Base-by-base conservation (phyloP, 2,329 filamentous ascomycete species). In the Neofusicoccum umdonicola region DNA sequence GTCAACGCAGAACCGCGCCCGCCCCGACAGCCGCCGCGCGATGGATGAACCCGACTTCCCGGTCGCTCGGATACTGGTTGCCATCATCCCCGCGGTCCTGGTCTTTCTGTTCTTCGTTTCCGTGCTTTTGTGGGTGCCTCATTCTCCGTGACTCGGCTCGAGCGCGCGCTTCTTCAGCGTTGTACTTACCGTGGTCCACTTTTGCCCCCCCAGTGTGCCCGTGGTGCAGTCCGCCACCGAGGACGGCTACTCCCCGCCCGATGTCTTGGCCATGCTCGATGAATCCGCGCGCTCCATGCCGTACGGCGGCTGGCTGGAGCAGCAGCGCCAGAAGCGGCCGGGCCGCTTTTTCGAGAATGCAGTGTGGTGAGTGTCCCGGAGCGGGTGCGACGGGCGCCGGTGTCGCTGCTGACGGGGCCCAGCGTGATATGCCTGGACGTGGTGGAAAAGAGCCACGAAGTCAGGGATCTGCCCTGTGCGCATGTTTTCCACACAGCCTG, bases 81-180 rank as follows among this genome's bases (percentile, higher is more conserved):
- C 52, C 52, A 12, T 57, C 39, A 35, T 57, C 19, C 52, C 52
- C 39, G 52, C 52, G 1, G 52, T 39, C 19, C 39, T 57, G 52
- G 52, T 57, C 17, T 57, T 57, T 37, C 52, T 57, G 39, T 57
- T 57, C 52, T 57, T 57, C 52, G 35, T 57, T 22, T 57, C 52
- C 13, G 52, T 57, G 52, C 52, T 57, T 17, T 42, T 57, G 52
- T 57, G 39, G 39, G 52, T 57, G 51, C 41, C 27, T 50, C 47
- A 22, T 12, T 27, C 19, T 27, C 19, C 27, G 51, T 15, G 17
- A 22, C 15, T 47, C 44, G 3, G 22, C 22, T 22, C 22, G 22
- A 22, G 22, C 22, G 22, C 3, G 22, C 22, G 22, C 22, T 22
- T 22, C 22, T 22, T 22, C 22, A 3, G 3, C 22, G 22, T 3